phyloP scores from a whole-genome alignment of 208 protist species.

The Porcisia deanei region DNA sequence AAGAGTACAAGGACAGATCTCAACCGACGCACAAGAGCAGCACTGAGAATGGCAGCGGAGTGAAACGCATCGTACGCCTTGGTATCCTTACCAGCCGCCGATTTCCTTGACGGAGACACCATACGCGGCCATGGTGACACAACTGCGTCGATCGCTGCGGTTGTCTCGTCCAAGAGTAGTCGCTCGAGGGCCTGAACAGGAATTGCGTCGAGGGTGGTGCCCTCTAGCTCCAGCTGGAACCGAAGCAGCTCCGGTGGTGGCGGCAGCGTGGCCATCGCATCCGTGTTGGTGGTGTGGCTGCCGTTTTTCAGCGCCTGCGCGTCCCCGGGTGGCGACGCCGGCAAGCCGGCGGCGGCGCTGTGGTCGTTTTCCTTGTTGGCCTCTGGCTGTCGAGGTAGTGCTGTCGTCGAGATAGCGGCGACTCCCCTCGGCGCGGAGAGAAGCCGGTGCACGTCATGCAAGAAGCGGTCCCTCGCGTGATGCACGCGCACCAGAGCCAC shows the following conservation, averaged over 20 bases:
- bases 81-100: not conserved
- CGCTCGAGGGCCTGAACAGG: conserved; percentile 44
- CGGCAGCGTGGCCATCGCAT: not conserved
- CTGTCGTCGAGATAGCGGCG: not conserved
- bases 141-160: conserved; percentile 33
- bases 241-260: conserved; percentile 15
- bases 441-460: conserved; percentile 18
- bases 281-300: not conserved
- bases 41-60: conserved; percentile 53
- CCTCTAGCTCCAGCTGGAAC: conserved; percentile 80
- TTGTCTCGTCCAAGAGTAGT: conserved; percentile 51
- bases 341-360: not conserved
- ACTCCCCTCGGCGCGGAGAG: conserved; percentile 23
- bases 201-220: conserved; percentile 43
- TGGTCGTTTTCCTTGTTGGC: not conserved
- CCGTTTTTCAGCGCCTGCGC: conserved; percentile 9
- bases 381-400: not conserved
- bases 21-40: conserved; percentile 43
- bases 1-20: conserved; percentile 68
- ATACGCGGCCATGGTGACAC: conserved; percentile 1
- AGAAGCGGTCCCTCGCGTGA: conserved; percentile 58
- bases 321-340: not conserved
- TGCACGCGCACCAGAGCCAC: conserved; percentile 66
- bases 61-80: conserved; percentile 40
- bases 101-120: not conserved